Base-by-base conservation (phyloP, 2,329 filamentous ascomycete genomes). In the Paecilomyces variotii region DNA sequence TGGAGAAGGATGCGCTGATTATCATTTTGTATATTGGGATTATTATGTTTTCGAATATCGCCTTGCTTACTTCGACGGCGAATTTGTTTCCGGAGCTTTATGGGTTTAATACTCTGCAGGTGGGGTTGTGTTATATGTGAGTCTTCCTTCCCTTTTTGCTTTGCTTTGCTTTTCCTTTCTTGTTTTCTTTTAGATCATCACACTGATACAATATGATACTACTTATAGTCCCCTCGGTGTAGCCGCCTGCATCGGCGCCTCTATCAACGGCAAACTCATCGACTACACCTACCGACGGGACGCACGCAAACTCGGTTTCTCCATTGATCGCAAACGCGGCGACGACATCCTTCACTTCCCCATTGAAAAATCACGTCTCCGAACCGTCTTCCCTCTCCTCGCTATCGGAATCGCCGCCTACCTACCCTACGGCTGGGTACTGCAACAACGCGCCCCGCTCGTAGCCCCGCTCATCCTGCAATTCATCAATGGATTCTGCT, bases 261-360 rank as follows among this genome's bases (percentile, higher is more conserved):
- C 62, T 32, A n/a, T 75, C 49, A 71, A 69, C 57, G 87, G 89
- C 11, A 78, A 79, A 11, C 63, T 84, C 1, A 79, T 89, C 35
- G 88, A 90, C 71, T 86, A 83, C 79, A 91, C 91, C 70, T 95
- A 89, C 70, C 79, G 84, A 14, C 82, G 87, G 52, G 80, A 85
- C 49, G 87, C 88, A 0, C 79, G 76, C 55, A 79, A 80, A 39
- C 75, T 86, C 26, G 84, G 85, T 3, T 78, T 91, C 62, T 74
- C 77, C 2, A 82, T 90, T 62, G 82, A 83, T 61, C 80, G 78
- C 59, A 84, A 82, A 62, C 82, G 84, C 12, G 60, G 78, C 14
- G 76, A 80, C 57, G 78, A 83, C 59, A 69, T 85, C n/a, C 64
- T 66, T 4, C 68, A 77, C 28, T 84, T 84, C 59, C 78, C 81